phyloP scores from a whole-genome alignment of 306 rosid genomes.

The Malus sieversii region DNA sequence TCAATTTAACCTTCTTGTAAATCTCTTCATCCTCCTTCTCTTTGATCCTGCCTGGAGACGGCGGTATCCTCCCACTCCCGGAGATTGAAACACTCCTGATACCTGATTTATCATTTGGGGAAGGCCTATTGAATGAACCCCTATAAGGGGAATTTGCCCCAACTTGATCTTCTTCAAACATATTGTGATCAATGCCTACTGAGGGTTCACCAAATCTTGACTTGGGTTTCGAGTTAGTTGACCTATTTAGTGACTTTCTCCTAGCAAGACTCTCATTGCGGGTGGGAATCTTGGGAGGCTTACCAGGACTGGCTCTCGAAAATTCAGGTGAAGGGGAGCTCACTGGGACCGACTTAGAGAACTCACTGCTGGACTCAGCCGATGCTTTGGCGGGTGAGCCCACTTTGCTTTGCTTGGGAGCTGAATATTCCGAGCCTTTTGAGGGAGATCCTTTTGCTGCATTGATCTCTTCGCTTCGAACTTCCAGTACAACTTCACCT shows the following conservation, averaged over 20 bases:
- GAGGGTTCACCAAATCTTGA: constrained; percentile 78
- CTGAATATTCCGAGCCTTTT: constrained; percentile 16
- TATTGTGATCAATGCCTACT: constrained; percentile 23
- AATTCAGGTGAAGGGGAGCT: constrained; percentile 44
- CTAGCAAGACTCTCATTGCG: constrained; percentile 26
- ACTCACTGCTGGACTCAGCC: constrained; percentile 10
- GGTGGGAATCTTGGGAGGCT: constrained; percentile 48
- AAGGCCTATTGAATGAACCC: constrained; percentile 32
- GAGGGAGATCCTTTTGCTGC: constrained; percentile 24
- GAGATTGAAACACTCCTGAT: constrained; percentile 32
- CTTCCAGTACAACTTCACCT: constrained; percentile 44
- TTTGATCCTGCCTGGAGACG: constrained; percentile 33
- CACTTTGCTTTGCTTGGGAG: constrained; percentile 13
- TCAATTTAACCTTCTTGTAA: constrained; percentile 46
- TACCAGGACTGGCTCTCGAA: constrained; percentile 33
- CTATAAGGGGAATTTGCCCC: constrained; percentile 39
- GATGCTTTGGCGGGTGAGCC: constrained; percentile 18
- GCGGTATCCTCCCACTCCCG: constrained; percentile 32
- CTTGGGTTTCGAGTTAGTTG: constrained; percentile 60
- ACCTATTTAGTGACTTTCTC: constrained; percentile 48
- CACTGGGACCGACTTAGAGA: constrained; percentile 35
- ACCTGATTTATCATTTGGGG: constrained; percentile 38
- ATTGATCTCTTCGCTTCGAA: constrained; percentile 26
- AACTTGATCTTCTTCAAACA: constrained; percentile 49
- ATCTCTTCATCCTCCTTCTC: constrained; percentile 64